Evolutionary conservation across 345 rosid species (phyloP), one percentile per base, ranked within the genome.

Genomic region (Salix suchowensis): DNA sequence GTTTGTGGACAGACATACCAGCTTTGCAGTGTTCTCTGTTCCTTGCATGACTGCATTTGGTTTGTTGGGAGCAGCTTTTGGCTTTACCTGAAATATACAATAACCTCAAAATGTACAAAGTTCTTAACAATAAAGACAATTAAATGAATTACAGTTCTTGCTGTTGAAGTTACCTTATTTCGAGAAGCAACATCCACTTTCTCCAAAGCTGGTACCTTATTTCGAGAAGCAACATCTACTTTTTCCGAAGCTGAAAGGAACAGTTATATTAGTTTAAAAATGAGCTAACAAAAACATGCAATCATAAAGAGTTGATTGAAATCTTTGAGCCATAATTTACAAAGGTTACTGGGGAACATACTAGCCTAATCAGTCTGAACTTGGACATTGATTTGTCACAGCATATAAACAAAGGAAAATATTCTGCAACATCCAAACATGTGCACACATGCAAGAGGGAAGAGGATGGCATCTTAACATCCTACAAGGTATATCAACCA

Each of bases 191-290:
- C 30, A 40, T 78, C 85, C 77, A 78, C 80, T 79, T 75, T 88
- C 76, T 76, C 84, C 66, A 79, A 68, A 83, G 85, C 95, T 91
- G 85, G 82, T 77, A 92, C 99, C 88, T 85, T 91, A 78, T 85
- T 79, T 72, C 65, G 82, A 77, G 88, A 82, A 74, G 83, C 61
- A 70, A 6, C 32, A 40, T 79, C 85, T 76, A 78, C 80, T 79
- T 75, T 88, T 75, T 76, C 84, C 66, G 81, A 68, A 83, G 85
- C 96, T 92, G 84, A 76, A 75, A 85, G 67, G 62, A 71, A 52
- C 65, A 1, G 15, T 36, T 42, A 9, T 30, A 60, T 68, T 64
- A 70, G 83, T 70, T 62, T 21, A n/a, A 55, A 73, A 65, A 42
- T 58, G 52, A 24, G 26, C 65, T 52, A 40, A 42, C 15, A 26